A percentile compares a stretch with the other conserved stretches of the same genome.
Conservation (phyloP, 371 early-diverging fungal species). For the Apophysomyces variabilis region DNA sequence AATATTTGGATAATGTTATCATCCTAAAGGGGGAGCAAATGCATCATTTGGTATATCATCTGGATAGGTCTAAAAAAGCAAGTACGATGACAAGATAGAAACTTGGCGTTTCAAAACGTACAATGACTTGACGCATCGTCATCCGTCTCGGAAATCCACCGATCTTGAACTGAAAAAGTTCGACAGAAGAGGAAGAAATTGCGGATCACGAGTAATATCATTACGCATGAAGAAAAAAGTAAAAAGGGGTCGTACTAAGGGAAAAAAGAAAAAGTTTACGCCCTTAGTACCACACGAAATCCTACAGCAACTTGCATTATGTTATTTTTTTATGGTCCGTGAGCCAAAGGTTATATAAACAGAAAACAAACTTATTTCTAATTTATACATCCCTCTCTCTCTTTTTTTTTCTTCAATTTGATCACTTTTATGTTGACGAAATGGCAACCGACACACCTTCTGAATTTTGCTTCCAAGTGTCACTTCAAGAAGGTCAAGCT, state of each 20-base stretch:
- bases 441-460: not conserved
- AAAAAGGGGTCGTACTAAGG: not conserved
- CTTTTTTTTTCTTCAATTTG: slow-evolving; percentile 7
- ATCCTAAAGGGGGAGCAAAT: not conserved
- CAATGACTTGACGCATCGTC: slow-evolving; percentile 12
- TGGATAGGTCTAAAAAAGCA: slow-evolving; percentile 7
- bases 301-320: slow-evolving; percentile 4
- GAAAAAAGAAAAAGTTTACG: not conserved
- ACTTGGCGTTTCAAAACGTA: slow-evolving; percentile 10
- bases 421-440: not conserved
- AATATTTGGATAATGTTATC: slow-evolving; percentile 8
- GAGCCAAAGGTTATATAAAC: slow-evolving; percentile 8
- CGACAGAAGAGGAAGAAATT: not conserved
- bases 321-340: slow-evolving; percentile 6
- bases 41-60: slow-evolving; percentile 7
- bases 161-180: slow-evolving; percentile 2
- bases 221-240: slow-evolving; percentile 1
- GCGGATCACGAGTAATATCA: slow-evolving; percentile 3
- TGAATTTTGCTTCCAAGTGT: slow-evolving; percentile 6
- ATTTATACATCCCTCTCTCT: slow-evolving; percentile 11
- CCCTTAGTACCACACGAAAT: slow-evolving; percentile 2
- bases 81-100: not conserved
- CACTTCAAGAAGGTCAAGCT: slow-evolving; percentile 5
- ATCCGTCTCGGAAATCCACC: slow-evolving; percentile 9
- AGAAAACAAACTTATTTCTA: not conserved